These are phyloP conservation scores for Asterophora parasitica DNA, from an alignment of 768 basidiomycete species.

Conservation along the genomic window DNA sequence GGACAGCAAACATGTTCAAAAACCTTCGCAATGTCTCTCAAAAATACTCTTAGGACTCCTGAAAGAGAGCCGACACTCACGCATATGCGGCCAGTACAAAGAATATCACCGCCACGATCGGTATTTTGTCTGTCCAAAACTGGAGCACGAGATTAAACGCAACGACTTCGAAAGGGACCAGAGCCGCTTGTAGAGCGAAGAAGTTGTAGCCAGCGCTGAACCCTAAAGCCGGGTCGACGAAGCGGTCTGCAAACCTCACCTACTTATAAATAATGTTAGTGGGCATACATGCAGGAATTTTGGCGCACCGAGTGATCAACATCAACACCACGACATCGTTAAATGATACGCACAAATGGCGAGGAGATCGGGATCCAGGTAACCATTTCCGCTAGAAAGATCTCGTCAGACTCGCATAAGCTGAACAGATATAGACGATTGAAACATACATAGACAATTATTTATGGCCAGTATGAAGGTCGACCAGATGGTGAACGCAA, in stretches of 20 bases:
- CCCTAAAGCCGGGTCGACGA: slow-evolving; percentile 53
- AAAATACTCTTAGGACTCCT: neutral
- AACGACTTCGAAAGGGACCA: slow-evolving; percentile 47
- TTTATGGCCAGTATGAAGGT: slow-evolving; percentile 45
- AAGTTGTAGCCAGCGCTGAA: slow-evolving; percentile 56
- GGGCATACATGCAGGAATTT: neutral
- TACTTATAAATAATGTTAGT: slow-evolving; percentile 27
- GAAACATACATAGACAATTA: slow-evolving; percentile 37
- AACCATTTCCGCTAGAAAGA: slow-evolving; percentile 68
- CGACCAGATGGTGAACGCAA: slow-evolving; percentile 48
- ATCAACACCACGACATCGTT: neutral
- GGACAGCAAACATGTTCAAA: slow-evolving; percentile 44
- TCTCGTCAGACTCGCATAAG: neutral
- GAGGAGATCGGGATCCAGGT: slow-evolving; percentile 78
- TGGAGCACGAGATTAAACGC: slow-evolving; percentile 50
- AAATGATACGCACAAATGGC: slow-evolving; percentile 48
- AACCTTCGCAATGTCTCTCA: slow-evolving; percentile 20
- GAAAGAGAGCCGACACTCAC: slow-evolving; percentile 23
- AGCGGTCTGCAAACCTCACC: slow-evolving; percentile 57
- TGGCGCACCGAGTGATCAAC: neutral
- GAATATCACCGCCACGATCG: slow-evolving; percentile 39
- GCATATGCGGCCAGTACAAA: slow-evolving; percentile 37
- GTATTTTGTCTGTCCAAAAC: slow-evolving; percentile 51
- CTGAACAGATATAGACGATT: neutral
- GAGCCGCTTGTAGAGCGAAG: slow-evolving; percentile 44